Evolutionary conservation across 2,329 filamentous ascomycete species (phyloP), one percentile per base, ranked within the genome.

Genomic region (Phaeosphaeriaceae sp.): DNA sequence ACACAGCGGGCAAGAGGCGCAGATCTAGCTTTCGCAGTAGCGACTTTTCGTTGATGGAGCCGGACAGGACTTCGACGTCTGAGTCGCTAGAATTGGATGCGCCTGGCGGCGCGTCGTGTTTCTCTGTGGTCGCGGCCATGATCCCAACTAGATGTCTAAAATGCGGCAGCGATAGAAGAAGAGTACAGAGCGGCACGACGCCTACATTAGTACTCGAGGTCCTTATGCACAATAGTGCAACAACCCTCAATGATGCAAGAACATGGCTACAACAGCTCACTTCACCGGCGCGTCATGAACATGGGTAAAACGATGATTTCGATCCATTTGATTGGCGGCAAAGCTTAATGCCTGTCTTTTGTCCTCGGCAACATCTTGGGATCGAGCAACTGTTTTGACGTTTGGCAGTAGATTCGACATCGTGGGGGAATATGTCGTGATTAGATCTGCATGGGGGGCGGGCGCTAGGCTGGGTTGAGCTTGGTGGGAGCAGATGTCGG

Each of bases 21-120:
- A 68, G 50, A 31, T 77, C 82, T 44, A 82, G 83, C 79, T 85
- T 90, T 10, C 87, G 80, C 7, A 91, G 66, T 1, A 91, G 76
- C 0, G 80, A 77, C 42, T 80, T 84, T 67, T 90, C 88, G 54
- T 85, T 83, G 31, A 89, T 70, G 5, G 48, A 7, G 0, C 48
- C 52, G 1, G 63, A 50, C 10, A 61, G 13, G 41, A 67, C 62
- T 42, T 75, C 71, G 15, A 76, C 22, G 33, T 76, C 73, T 0
- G 68, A 71, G 15, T 70, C 63, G 5, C 68, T 72, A 9, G 64
- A 51, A 7, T 53, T 65, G 6, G 70, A 69, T 10, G 63, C 64
- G 13, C 58, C 62, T 21, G 65, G 67, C 20, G 55, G 56, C 40
- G 64, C 64, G 13, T 56, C 33, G 10, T 51, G 47, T 53, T 76